These are phyloP conservation scores for Podila minutissima DNA, from an alignment of 192 early-diverging fungal genomes.

Conservation along the genomic window DNA sequence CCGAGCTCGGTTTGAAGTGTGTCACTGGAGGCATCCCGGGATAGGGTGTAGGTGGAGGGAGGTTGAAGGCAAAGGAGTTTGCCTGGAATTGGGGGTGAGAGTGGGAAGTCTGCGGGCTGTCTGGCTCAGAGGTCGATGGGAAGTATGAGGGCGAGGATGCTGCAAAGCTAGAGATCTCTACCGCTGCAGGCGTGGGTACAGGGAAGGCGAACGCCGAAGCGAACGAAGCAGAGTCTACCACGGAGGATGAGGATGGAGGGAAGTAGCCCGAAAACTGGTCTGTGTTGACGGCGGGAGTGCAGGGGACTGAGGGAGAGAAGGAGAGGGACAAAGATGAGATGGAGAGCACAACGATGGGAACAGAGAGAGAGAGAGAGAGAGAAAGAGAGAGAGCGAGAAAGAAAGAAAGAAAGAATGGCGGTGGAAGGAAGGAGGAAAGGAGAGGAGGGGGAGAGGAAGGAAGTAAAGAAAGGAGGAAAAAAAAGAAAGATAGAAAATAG, in stretches of 20 bases:
- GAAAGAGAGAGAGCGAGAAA: neutral
- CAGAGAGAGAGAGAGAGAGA: neutral
- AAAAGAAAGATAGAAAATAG: neutral
- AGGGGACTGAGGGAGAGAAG: neutral
- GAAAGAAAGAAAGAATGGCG: neutral
- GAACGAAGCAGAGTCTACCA: conserved; percentile 6
- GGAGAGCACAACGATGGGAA: neutral
- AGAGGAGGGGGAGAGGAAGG: neutral
- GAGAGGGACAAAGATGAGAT: neutral
- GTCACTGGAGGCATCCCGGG: conserved; percentile 18
- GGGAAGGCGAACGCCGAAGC: conserved; percentile 17
- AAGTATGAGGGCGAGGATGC: conserved; percentile 46
- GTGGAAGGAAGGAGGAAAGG: neutral
- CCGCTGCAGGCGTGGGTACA: conserved; percentile 36
- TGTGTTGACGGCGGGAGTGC: neutral
- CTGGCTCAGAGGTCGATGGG: conserved; percentile 15
- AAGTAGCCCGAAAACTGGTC: conserved; percentile 4
- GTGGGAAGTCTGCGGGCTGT: conserved; percentile 1
- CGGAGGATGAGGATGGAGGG: neutral
- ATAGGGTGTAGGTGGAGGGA: conserved; percentile 14
- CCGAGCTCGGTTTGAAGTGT: conserved; percentile 4
- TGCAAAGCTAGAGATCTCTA: conserved; percentile 40
- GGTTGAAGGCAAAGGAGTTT: conserved; percentile 10
- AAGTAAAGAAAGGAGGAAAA: neutral
- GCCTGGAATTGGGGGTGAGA: conserved; percentile 9